These are phyloP conservation scores for Pythium biforme DNA, from an alignment of 352 stramenopile species.

Conservation along the genomic window DNA sequence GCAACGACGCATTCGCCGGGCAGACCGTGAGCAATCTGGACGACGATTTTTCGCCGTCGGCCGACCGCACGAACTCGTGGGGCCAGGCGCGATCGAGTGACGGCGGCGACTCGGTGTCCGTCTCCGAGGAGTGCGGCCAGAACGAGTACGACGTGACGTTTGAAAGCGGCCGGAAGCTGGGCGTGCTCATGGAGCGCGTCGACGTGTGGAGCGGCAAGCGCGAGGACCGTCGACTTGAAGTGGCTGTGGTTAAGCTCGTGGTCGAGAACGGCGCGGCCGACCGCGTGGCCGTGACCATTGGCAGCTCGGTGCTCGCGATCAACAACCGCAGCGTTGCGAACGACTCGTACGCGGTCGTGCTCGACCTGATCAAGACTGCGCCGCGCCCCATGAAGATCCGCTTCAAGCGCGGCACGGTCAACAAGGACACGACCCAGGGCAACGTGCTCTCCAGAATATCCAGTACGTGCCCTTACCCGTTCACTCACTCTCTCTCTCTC, in stretches of 20 bases:
- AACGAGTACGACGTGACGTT: constrained; percentile 81
- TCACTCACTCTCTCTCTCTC: constrained; percentile 1
- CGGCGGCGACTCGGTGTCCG: constrained; percentile 1
- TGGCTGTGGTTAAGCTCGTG: constrained; percentile 77
- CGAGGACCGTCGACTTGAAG: constrained; percentile 56
- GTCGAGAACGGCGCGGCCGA: constrained; percentile 77
- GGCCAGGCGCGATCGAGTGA: constrained; percentile 12
- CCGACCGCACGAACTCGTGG: constrained; percentile 17
- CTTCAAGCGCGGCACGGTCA: constrained; percentile 62
- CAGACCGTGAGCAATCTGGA: constrained; percentile 67
- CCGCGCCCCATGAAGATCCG: constrained; percentile 73
- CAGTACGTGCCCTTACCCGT: too few species aligned
- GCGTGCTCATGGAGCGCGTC: constrained; percentile 82
- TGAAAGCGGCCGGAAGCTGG: constrained; percentile 69
- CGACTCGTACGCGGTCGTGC: constrained; percentile 60
- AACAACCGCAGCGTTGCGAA: constrained; percentile 54
- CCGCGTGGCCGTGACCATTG: constrained; percentile 57
- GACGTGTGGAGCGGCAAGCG: constrained; percentile 54
- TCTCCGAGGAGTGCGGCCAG: constrained; percentile 33
- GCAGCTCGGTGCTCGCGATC: constrained; percentile 74
- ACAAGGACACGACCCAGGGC: constrained; percentile 72
- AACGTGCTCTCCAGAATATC: constrained; percentile 77
- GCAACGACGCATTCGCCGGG: constrained; percentile 57
- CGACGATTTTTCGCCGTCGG: constrained; percentile 36
- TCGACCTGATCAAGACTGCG: constrained; percentile 77